These are phyloP conservation scores for Gastrodia elata DNA, from an alignment of 106 monocot genomes.

Conservation along the genomic window DNA sequence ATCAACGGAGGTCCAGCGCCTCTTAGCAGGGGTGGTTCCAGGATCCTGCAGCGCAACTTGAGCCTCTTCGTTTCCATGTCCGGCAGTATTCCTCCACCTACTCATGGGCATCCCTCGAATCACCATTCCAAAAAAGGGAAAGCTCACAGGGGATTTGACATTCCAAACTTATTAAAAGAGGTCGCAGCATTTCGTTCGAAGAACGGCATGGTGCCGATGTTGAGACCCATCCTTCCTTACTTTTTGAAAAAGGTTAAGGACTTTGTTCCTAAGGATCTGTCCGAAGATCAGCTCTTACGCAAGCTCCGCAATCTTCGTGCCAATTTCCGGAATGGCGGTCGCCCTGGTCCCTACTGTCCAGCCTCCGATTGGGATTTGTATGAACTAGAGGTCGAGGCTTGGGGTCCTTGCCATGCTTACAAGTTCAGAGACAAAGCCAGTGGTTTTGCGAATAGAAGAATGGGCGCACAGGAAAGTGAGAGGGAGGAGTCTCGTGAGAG, in stretches of 20 bases:
- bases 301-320: neutral
- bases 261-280: neutral
- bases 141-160: neutral
- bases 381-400: neutral
- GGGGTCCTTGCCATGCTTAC: neutral
- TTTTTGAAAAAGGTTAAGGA: constrained; percentile 4
- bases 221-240: neutral
- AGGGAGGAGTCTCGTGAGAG: too few relatives aligned
- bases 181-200: neutral
- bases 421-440: too few relatives aligned
- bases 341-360: neutral
- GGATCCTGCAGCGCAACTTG: constrained; percentile 52
- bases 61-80: too few relatives aligned
- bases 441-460: neutral
- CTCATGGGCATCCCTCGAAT: too few relatives aligned
- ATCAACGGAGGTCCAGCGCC: constrained; percentile 60
- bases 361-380: neutral
- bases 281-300: neutral
- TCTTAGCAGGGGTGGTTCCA: constrained; percentile 41
- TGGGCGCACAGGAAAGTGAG: neutral
- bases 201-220: neutral
- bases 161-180: neutral
- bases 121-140: too few relatives aligned
- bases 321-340: neutral
- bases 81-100: too few relatives aligned